phyloP scores from a whole-genome alignment of 768 basidiomycete genomes.

The Cystoderma amianthinum region DNA sequence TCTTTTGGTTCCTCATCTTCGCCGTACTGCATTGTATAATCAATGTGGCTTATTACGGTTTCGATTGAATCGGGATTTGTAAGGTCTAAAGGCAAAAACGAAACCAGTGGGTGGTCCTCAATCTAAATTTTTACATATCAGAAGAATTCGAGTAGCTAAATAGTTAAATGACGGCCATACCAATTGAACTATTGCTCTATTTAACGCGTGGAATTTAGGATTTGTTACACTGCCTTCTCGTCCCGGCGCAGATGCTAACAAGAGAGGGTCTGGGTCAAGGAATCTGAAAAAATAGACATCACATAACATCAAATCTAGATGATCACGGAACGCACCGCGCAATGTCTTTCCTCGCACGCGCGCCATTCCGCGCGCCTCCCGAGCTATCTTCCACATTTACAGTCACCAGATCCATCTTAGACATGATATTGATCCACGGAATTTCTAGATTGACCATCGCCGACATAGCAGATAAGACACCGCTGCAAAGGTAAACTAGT shows the following conservation, averaged over 20 bases:
- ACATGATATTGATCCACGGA: constrained; percentile 97
- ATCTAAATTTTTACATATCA: constrained; percentile 64
- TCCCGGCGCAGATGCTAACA: constrained; percentile 64
- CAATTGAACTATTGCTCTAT: constrained; percentile 91
- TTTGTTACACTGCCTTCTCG: constrained; percentile 49
- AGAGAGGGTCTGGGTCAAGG: constrained; percentile 89
- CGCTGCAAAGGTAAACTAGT: constrained; percentile 38
- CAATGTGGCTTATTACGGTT: constrained; percentile 89
- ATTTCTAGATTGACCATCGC: constrained; percentile 98
- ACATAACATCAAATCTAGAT: background rate
- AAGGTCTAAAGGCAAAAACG: constrained; percentile 92
- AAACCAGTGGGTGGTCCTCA: constrained; percentile 96
- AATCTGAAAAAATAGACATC: constrained; percentile 41
- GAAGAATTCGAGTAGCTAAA: too few species aligned
- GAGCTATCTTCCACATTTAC: constrained; percentile 52
- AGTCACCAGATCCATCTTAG: constrained; percentile 97
- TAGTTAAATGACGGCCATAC: constrained; percentile 36
- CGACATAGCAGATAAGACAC: constrained; percentile 96
- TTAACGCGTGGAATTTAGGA: constrained; percentile 87
- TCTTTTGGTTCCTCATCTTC: constrained; percentile 98
- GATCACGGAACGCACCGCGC: constrained; percentile 48
- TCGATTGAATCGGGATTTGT: constrained; percentile 86
- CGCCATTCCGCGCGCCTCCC: constrained; percentile 62
- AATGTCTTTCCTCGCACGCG: constrained; percentile 71
- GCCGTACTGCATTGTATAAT: constrained; percentile 98